Evolutionary conservation across 768 basidiomycete genomes (phyloP).

Genomic region (Mycena amicta): DNA sequence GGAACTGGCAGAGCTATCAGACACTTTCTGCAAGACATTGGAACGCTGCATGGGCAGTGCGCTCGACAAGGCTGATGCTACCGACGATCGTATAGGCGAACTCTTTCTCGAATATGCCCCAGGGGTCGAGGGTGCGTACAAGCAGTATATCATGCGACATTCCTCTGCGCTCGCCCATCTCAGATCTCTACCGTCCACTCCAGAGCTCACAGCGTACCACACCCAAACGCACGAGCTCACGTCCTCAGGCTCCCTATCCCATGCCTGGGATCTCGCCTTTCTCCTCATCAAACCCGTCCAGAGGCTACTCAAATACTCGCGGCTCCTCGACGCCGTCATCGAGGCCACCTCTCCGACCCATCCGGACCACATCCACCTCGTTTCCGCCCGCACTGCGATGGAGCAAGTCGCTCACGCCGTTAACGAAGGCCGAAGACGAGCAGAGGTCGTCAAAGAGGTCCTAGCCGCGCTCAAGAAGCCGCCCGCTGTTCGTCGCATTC

Average conservation of each 20-base stretch:
- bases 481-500: constrained; percentile 28
- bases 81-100: constrained; percentile 65
- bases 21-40: constrained; percentile 64
- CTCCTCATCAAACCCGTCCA: constrained; percentile 98
- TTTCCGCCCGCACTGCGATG: constrained; percentile 56
- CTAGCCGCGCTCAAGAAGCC: constrained; percentile 48
- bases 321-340: constrained; percentile 77
- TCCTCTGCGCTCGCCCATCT: constrained; percentile 74
- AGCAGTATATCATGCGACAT: constrained; percentile 80
- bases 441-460: constrained; percentile 80
- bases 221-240: constrained; percentile 66
- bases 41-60: constrained; percentile 67
- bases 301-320: constrained; percentile 90
- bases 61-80: constrained; percentile 65
- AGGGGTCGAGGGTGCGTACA: constrained; percentile 70
- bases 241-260: constrained; percentile 69
- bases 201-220: constrained; percentile 65
- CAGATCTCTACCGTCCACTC: constrained; percentile 36
- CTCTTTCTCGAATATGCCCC: constrained; percentile 58
- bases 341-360: constrained; percentile 74
- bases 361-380: constrained; percentile 62
- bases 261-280: constrained; percentile 91
- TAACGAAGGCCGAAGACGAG: constrained; percentile 74
- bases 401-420: constrained; percentile 76
- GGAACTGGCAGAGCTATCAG: constrained; percentile 73